These are phyloP conservation scores for Didymella sp. DNA, from an alignment of 2,329 filamentous ascomycete species.

Conservation along the genomic window DNA sequence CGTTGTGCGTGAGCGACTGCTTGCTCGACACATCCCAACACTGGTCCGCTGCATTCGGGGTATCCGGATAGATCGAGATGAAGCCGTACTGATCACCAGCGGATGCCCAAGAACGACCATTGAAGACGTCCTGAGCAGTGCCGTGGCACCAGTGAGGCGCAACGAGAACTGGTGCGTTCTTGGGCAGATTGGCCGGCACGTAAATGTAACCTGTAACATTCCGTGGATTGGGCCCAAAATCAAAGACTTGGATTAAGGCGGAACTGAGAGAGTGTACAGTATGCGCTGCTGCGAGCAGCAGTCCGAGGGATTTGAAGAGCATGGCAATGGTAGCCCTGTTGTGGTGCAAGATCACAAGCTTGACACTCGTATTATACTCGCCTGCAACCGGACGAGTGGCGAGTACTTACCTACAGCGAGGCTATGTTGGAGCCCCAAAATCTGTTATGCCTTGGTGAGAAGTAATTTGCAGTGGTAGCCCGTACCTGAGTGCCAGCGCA, in stretches of 20 bases:
- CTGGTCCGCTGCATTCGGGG: slow-evolving; percentile 38
- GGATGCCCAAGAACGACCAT: slow-evolving; percentile 37
- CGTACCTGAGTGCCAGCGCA: slow-evolving; percentile 2
- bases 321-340: background rate
- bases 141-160: slow-evolving; percentile 47
- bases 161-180: slow-evolving; percentile 42
- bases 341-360: background rate
- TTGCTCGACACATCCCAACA: slow-evolving; percentile 49
- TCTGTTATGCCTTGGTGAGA: background rate
- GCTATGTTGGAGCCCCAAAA: background rate
- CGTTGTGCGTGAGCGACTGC: slow-evolving; percentile 42
- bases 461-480: background rate
- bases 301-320: slow-evolving; percentile 10
- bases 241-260: slow-evolving; percentile 34
- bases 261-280: slow-evolving; percentile 36
- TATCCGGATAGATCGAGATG: slow-evolving; percentile 45
- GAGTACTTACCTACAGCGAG: background rate
- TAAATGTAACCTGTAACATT: slow-evolving; percentile 47
- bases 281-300: slow-evolving; percentile 25
- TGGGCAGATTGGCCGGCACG: slow-evolving; percentile 38
- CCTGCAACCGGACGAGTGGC: slow-evolving; percentile 7
- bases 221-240: slow-evolving; percentile 44
- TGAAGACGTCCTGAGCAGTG: slow-evolving; percentile 41
- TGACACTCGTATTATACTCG: slow-evolving; percentile 6
- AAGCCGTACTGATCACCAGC: slow-evolving; percentile 45